These are phyloP conservation scores for Byssochlamys sp. DNA, from an alignment of 2,329 filamentous ascomycete genomes.

Conservation along the genomic window DNA sequence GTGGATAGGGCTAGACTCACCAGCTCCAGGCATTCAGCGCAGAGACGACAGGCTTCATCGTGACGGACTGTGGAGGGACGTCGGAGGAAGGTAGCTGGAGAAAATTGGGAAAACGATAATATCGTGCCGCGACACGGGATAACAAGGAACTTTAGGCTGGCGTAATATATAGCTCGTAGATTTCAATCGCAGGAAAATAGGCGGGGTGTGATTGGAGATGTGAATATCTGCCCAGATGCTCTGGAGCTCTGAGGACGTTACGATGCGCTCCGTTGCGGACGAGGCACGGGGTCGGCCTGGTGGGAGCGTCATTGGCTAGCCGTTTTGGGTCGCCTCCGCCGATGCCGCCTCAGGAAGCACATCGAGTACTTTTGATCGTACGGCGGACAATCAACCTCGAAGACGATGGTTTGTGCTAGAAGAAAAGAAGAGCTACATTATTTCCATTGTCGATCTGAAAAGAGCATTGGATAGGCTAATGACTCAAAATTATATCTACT, in stretches of 20 bases:
- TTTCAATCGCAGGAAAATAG: background rate
- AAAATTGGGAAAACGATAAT: background rate
- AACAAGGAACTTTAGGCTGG: background rate
- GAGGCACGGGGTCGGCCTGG: background rate
- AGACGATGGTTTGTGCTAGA: no score
- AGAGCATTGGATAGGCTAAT: no score
- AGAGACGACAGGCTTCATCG: slow-evolving; percentile 90
- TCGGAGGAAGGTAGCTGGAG: background rate
- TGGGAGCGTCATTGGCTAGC: background rate
- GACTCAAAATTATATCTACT: no score
- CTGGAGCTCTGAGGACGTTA: background rate
- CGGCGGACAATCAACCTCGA: no score
- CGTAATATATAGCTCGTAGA: background rate
- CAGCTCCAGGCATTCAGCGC: slow-evolving; percentile 91
- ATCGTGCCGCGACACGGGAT: background rate
- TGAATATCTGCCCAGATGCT: background rate
- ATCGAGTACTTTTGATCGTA: no score
- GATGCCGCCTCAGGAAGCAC: no score
- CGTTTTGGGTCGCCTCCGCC: background rate
- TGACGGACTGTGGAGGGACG: slow-evolving; percentile 24
- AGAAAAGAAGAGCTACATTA: no score
- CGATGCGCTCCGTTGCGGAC: background rate
- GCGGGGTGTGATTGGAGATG: background rate
- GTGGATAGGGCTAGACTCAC: slow-evolving; percentile 44
- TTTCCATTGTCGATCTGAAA: no score